Evolutionary conservation across 2,329 filamentous ascomycete species (phyloP), one percentile per base, ranked within the genome.

Genomic region (Aphanocladium album): DNA sequence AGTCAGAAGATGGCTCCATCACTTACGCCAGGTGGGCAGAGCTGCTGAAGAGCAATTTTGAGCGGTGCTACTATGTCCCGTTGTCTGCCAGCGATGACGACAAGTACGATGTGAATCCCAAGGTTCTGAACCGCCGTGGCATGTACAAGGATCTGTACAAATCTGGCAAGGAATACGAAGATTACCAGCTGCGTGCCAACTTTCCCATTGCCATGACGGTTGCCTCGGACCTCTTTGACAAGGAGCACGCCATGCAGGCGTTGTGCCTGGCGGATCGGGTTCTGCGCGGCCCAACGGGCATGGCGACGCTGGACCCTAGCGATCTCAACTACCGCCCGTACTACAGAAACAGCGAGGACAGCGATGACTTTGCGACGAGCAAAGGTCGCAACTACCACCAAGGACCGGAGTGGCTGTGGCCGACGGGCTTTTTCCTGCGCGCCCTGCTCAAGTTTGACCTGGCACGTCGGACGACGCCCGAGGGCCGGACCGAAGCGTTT

Each of bases 371-470:
- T 70, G 85, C 90, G 12, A 98, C 93, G 0, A 87, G 89, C 67
- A 98, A 98, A 76, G 95, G 95, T 54, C 84, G 95, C 60, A 99
- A 98, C 76, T 99, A 99, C 76, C 95, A 99, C 74, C 93, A 98
- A 74, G 95, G 95, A 5, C 96, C 95, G 0, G 95, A 99, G 74
- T 99, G 95, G 95, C 78, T 97, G 25, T 99, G 95, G 95, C 96
- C 93, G 0, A 93, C 91, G 1, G 95, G 95, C 5, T 99, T 92
- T 79, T 99, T 96, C 81, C 80, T 97, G 23, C 87, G 96, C 53
- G 95, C 95, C 1, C 79, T 99, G 65, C 82, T 99, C 64, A 90
- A 92, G 73, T 98, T 98, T 69, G 92, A 97, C 72, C 78, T 98
- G 54, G 82, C 83, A 78, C 82, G 92, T 33, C 83, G 91, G 53